Evolutionary conservation across 305 asterid genomes (phyloP), one percentile per base, ranked within the genome.

Genomic region (Solanum hybrid): DNA sequence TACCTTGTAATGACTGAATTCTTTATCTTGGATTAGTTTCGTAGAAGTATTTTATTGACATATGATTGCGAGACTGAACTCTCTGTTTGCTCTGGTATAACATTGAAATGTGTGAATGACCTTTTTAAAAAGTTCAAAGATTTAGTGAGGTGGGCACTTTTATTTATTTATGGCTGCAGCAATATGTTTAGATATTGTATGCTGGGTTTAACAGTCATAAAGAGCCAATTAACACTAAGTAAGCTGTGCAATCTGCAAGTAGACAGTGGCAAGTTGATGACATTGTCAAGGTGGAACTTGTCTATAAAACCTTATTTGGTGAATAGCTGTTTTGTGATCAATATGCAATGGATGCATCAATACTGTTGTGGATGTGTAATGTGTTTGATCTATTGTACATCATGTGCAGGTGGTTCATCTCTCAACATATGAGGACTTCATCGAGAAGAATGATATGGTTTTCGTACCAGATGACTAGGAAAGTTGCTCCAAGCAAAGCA

Each of bases 391-490:
- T 56, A 12, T 85, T 22, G 12, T 56, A 56, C 76, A 51, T 31
- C 46, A 85, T 20, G 46, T 31, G 76, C 31, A 31, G 76, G 94
- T 92, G 89, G 94, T 92, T 5, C 98, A 94, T 91, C 97, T 92
- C 88, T 95, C 97, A 9, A 93, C 93, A 1, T 92, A 94, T 71
- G 35, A 32, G 34, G 11, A 91, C 88, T 96, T 95, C 92, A 89
- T 35, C 3, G 10, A 90, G 91, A 89, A 87, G 92, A 93, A 94
- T 46, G 91, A 89, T 1, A 94, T 92, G 14, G 82, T 85, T 37
- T 96, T 93, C 88, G 24, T 91, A 32, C 77, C 94, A 24, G 93
- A 93, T 75, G 93, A 91, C 86, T 94, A 86, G 91, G 31, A 10
- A 36, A 64, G n/a, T 35, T 29, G 92, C 71, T 14, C 87, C 87